Percentiles rank a stretch among this genome's conserved stretches.
Conservation (phyloP, 2,329 filamentous ascomycete species). For the Penicillium paneum region DNA sequence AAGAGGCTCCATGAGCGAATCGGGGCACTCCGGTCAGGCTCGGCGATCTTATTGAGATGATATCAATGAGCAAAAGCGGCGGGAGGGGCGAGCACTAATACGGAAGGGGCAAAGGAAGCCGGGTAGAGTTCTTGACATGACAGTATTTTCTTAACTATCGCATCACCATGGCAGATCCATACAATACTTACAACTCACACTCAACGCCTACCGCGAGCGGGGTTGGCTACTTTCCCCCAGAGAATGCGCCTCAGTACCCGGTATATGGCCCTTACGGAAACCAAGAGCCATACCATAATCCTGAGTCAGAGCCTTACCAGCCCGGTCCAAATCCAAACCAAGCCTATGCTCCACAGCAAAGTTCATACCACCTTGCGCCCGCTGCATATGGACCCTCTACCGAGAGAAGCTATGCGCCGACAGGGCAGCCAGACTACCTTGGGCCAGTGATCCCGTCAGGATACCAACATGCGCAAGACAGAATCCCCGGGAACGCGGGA, state of each 20-base stretch:
- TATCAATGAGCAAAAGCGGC: too few species aligned
- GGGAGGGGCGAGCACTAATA: too few species aligned
- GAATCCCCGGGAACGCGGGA: slow-evolving; percentile 24
- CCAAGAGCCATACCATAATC: slow-evolving; percentile 15
- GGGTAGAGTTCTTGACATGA: background rate
- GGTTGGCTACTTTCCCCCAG: slow-evolving; percentile 25
- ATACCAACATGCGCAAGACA: slow-evolving; percentile 40
- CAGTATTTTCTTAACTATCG: slow-evolving; percentile 9
- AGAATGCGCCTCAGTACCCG: slow-evolving; percentile 22
- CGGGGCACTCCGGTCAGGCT: too few species aligned
- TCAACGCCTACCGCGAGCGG: slow-evolving; percentile 25
- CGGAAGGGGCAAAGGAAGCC: too few species aligned
- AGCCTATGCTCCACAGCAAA: slow-evolving; percentile 29
- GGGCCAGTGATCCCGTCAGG: slow-evolving; percentile 43
- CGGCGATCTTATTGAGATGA: too few species aligned
- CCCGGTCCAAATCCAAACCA: slow-evolving; percentile 20
- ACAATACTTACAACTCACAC: slow-evolving; percentile 42
- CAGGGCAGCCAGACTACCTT: slow-evolving; percentile 32
- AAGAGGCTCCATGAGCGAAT: too few species aligned
- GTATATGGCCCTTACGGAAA: slow-evolving; percentile 13
- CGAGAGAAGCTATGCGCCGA: slow-evolving; percentile 48
- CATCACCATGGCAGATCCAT: slow-evolving; percentile 51
- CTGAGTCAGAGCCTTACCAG: slow-evolving; percentile 17
- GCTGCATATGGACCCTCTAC: slow-evolving; percentile 27
- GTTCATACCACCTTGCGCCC: slow-evolving; percentile 24